Base-by-base conservation (phyloP, 495 filamentous ascomycete genomes). In the Apodospora peruviana region DNA sequence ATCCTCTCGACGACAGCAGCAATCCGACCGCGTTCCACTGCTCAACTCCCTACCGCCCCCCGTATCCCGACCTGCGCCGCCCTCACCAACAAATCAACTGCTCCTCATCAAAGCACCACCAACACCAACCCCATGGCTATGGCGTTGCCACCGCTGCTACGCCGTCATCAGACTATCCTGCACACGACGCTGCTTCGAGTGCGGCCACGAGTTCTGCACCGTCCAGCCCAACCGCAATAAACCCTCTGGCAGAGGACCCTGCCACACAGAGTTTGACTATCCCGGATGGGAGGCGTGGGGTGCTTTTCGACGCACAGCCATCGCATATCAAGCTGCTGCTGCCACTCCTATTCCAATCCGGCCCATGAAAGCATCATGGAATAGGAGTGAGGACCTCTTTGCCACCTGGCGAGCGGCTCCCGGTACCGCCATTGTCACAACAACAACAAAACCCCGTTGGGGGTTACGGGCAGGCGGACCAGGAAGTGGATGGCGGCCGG, bases 161-260 rank as follows among this genome's bases (percentile, higher is more conserved):
- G 55, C 47, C 8, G 44, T 56, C 0, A 75, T 74, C 53, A 60
- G 57, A 1, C 51, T 75, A 9, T 56, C 65, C n/a, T 67, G 65
- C 50, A 75, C 71, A 0, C 63, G 69, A 2, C 70, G 72, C 10
- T 77, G 73, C 36, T 61, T 77, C 4, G 52, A 66, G 16, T 74
- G 73, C 50, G 60, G 59, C 4, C 73, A 75, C 52, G 56, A 48
- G 2, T 72, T 70, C 51, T 76, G 73, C 58, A 50, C 32, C 11
- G 10, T 9, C 2, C 32, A 37, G 11, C 16, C 25, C 12, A 29
- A 24, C n/a, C 45, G 24, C 14, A 29, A 40, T 4, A 45, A 23
- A 14, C 36, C 22, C 21, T 14, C n/a, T 21, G 43, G 8, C 27
- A 21, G 25, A 1, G 25, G 2, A 16, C 29, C 37, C 47, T 56